phyloP scores from a whole-genome alignment of 257 asterid species.

The Salvia rosmarinus region DNA sequence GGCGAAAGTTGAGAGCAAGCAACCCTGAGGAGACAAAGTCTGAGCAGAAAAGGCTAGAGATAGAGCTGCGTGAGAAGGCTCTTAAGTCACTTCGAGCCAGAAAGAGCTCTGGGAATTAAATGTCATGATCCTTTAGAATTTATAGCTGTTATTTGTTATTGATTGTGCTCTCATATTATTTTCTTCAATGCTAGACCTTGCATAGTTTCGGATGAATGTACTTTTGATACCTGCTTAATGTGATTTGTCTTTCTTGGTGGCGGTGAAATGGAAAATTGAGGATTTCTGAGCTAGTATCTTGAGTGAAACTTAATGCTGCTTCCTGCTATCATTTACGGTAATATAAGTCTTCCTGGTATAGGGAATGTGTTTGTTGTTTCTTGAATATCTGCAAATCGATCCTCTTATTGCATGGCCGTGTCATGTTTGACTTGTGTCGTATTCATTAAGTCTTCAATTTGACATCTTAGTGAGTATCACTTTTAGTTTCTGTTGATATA shows the following conservation, averaged over 20 bases:
- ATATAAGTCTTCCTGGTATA: conserved; percentile 55
- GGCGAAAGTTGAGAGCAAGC: conserved; percentile 39
- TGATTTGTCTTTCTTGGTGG: conserved; percentile 81
- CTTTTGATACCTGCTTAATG: conserved; percentile 60
- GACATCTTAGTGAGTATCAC: conserved; percentile 22
- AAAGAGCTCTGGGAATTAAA: conserved; percentile 68
- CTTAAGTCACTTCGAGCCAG: conserved; percentile 91
- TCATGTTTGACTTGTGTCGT: conserved; percentile 19
- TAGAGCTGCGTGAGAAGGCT: conserved; percentile 95
- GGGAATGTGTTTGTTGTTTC: conserved; percentile 54
- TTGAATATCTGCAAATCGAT: conserved; percentile 27
- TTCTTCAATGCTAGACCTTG: conserved; percentile 49
- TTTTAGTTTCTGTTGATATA: conserved; percentile 16
- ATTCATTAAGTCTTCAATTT: conserved; percentile 3
- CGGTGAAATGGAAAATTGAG: conserved; percentile 83
- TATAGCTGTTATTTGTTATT: conserved; percentile 35
- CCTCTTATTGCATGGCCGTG: conserved; percentile 34
- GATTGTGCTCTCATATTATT: conserved; percentile 38
- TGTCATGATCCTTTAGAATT: conserved; percentile 40
- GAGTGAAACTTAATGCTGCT: conserved; percentile 87
- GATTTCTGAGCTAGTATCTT: conserved; percentile 85
- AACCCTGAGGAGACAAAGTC: conserved; percentile 52
- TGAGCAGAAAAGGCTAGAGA: conserved; percentile 86
- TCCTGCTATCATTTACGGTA: conserved; percentile 87
- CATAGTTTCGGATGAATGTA: conserved; percentile 52